A percentile compares a stretch with the other conserved stretches of the same genome.
Conservation (phyloP, 108 stramenopile genomes). For the Aureococcus anophagefferens region DNA sequence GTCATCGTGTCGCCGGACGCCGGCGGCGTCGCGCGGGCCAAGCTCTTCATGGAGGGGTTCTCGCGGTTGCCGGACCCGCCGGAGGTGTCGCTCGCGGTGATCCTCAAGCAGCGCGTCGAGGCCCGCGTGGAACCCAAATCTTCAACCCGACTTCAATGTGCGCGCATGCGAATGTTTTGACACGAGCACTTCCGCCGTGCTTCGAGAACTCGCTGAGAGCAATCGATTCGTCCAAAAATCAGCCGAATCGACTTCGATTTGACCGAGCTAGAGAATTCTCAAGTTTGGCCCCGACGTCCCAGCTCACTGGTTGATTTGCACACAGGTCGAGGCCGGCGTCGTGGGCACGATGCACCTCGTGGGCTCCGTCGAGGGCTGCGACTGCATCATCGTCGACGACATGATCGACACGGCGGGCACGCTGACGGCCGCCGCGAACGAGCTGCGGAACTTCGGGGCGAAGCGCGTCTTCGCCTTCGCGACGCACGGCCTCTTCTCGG, state of each 20-base stretch:
- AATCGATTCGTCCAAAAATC: too few species aligned
- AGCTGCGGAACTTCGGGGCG: conserved; percentile 82
- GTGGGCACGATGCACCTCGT: conserved; percentile 98
- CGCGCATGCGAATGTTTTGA: too few species aligned
- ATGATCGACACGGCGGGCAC: conserved; percentile 99
- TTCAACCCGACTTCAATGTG: too few species aligned
- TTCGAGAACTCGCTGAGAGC: too few species aligned
- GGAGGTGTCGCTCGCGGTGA: conserved; percentile 96
- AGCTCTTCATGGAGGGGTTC: conserved; percentile 97
- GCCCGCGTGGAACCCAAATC: too few species aligned
- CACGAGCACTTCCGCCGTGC: too few species aligned
- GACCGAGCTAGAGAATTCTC: too few species aligned
- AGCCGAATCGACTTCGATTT: too few species aligned
- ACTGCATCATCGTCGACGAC: conserved; percentile 98
- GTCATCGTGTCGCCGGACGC: conserved; percentile 98
- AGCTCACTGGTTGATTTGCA: too few species aligned
- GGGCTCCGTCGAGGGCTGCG: conserved; percentile 90
- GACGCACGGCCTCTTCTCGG: conserved; percentile 93
- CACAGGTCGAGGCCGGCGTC: conserved; percentile 75
- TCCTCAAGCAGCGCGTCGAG: conserved; percentile 95
- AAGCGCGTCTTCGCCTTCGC: conserved; percentile 96
- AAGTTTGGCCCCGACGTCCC: too few species aligned
- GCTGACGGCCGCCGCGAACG: conserved; percentile 95
- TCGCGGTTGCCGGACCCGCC: conserved; percentile 84
- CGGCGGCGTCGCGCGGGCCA: conserved; percentile 97